Conservation (phyloP, 495 filamentous ascomycete species). For the Echria macrotheca region DNA sequence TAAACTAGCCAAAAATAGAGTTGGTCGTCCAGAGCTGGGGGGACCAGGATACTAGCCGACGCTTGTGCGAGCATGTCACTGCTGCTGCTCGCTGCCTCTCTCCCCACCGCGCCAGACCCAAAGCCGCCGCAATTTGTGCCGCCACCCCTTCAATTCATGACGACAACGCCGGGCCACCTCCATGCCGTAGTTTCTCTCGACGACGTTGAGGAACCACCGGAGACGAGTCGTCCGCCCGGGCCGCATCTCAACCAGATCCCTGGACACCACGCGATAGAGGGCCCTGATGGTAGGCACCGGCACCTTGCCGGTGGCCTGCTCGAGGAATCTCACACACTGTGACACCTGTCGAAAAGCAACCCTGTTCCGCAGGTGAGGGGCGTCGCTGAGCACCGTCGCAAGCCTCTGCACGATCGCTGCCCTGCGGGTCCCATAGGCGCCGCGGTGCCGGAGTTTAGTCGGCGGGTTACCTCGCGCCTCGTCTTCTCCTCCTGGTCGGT, state of each 20-base stretch:
- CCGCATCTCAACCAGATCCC: conserved; percentile 30
- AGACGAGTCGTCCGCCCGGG: conserved; percentile 34
- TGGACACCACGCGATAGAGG: conserved; percentile 33
- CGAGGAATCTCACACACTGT: conserved; percentile 32
- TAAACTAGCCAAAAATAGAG: conserved; percentile 8
- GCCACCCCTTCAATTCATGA: conserved; percentile 23
- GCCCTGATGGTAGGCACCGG: conserved; percentile 25
- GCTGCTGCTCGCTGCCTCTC: conserved; percentile 1
- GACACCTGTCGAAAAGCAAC: conserved; percentile 36
- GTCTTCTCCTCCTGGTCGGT: conserved; percentile 2
- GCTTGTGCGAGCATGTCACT: conserved; percentile 9
- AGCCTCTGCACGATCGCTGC: conserved; percentile 24
- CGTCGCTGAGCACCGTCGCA: conserved; percentile 29
- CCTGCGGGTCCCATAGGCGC: conserved; percentile 9
- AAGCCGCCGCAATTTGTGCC: conserved; percentile 15
- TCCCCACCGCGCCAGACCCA: background rate
- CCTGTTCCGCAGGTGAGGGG: conserved; percentile 28
- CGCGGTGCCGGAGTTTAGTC: conserved; percentile 6
- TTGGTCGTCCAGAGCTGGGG: background rate
- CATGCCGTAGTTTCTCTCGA: conserved; percentile 27
- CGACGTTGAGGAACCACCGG: conserved; percentile 31
- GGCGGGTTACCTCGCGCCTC: too few species aligned
- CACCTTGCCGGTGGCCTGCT: conserved; percentile 12
- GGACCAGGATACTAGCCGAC: background rate
- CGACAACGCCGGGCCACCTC: conserved; percentile 21